Conservation (phyloP, 2,329 filamentous ascomycete species). For the Thielaviopsis populi region DNA sequence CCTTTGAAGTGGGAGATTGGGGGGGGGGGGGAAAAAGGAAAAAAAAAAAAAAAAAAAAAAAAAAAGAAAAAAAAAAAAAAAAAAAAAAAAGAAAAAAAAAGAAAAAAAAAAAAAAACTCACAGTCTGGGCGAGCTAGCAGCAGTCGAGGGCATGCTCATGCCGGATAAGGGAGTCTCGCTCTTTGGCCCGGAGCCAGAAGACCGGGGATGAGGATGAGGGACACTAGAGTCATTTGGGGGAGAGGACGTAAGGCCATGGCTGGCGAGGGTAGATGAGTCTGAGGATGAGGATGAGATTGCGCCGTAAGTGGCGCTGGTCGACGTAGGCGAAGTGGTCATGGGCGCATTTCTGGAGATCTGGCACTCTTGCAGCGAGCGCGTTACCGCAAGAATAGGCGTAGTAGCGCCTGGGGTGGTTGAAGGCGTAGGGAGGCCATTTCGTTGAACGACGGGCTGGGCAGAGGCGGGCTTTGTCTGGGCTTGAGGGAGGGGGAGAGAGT, state of each 20-base stretch:
- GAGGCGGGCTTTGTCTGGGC: conserved; percentile 24
- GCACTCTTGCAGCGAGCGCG: conserved; percentile 22
- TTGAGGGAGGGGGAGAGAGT: conserved; percentile 23
- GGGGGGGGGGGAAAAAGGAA: no score
- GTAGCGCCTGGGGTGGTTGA: conserved; percentile 20
- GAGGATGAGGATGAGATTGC: conserved; percentile 28
- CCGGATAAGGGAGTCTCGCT: conserved; percentile 40
- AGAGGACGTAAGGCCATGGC: neutral
- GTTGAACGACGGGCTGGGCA: conserved; percentile 25
- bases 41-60: conserved; percentile 10
- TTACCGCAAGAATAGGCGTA: conserved; percentile 17
- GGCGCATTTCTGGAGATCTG: conserved; percentile 21
- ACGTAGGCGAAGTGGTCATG: conserved; percentile 23
- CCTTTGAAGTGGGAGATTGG: no score
- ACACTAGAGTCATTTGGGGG: neutral
- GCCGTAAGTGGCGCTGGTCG: conserved; percentile 29
- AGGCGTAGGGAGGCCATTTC: conserved; percentile 22
- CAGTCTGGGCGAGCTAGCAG: conserved; percentile 44
- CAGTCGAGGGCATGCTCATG: conserved; percentile 43
- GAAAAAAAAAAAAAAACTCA: conserved; percentile 25
- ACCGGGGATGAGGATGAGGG: neutral
- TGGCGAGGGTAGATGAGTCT: conserved; percentile 17
- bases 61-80: no score
- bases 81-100: conserved; percentile 1
- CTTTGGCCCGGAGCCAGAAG: conserved; percentile 13